Evolutionary conservation across 805 yeast species (phyloP).

Genomic region (Yarrowia porcina): DNA sequence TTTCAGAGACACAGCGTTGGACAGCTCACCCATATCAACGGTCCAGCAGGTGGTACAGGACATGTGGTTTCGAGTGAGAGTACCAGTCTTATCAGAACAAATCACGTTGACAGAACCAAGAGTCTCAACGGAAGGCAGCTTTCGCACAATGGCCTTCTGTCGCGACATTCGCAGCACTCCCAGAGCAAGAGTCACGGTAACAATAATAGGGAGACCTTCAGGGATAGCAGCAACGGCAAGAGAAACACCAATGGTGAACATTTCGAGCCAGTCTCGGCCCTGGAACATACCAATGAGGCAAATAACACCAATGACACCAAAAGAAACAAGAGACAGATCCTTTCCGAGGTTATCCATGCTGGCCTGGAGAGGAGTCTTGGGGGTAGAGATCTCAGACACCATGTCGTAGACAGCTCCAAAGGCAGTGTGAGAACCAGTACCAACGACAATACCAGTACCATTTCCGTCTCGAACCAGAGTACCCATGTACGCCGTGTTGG

Average conservation of each 20-base stretch:
- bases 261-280: conserved; percentile 93
- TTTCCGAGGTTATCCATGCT: conserved; percentile 96
- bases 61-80: conserved; percentile 88
- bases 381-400: conserved; percentile 94
- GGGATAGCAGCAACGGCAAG: conserved; percentile 99
- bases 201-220: conserved; percentile 97
- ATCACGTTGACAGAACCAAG: conserved; percentile 91
- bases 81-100: conserved; percentile 89
- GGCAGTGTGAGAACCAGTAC: conserved; percentile 84
- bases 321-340: conserved; percentile 80
- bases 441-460: conserved; percentile 89
- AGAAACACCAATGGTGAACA: conserved; percentile 97
- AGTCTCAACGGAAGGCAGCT: conserved; percentile 93
- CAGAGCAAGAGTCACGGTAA: conserved; percentile 92
- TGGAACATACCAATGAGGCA: conserved; percentile 86
- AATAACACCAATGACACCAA: conserved; percentile 84
- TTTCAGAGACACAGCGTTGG: background rate
- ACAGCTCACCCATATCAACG: conserved; percentile 44
- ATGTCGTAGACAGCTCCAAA: conserved; percentile 93
- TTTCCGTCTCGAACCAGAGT: conserved; percentile 95
- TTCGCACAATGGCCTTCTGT: conserved; percentile 87
- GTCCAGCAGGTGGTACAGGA: conserved; percentile 84
- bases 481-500: conserved; percentile 91
- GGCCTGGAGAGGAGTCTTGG: conserved; percentile 93
- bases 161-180: conserved; percentile 97